Evolutionary conservation across 495 filamentous ascomycete genomes (phyloP).

Genomic region (Entonaema liquescens): DNA sequence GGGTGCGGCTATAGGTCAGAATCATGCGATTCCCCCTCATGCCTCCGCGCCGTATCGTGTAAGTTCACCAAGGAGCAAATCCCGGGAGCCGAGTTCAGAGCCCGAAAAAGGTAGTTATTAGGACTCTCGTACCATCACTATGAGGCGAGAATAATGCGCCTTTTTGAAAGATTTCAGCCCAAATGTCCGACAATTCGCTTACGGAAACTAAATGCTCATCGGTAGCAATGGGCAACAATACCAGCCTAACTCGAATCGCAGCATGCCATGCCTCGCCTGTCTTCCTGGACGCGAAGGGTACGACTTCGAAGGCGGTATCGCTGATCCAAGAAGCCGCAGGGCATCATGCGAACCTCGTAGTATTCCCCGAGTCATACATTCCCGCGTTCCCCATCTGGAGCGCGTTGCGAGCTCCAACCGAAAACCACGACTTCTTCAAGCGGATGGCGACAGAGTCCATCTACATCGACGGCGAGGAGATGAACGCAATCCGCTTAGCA

Average conservation of each 20-base stretch:
- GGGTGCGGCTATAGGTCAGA: slow-evolving; percentile 4
- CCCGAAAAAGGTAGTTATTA: slow-evolving; percentile 18
- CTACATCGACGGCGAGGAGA: slow-evolving; percentile 50
- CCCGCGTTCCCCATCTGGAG: slow-evolving; percentile 52
- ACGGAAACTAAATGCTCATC: not conserved
- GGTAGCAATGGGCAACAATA: slow-evolving; percentile 9
- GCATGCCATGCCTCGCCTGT: slow-evolving; percentile 51
- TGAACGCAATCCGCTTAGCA: slow-evolving; percentile 38
- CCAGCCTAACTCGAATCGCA: slow-evolving; percentile 33
- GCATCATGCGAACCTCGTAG: slow-evolving; percentile 52
- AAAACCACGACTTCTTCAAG: slow-evolving; percentile 49
- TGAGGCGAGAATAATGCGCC: not conserved
- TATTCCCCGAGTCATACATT: slow-evolving; percentile 57
- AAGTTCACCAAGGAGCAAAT: slow-evolving; percentile 23
- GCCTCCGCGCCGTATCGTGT: not conserved
- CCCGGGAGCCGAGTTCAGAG: slow-evolving; percentile 36
- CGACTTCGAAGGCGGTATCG: slow-evolving; percentile 49
- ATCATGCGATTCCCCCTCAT: slow-evolving; percentile 39
- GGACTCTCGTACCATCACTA: not conserved
- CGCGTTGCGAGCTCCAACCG: slow-evolving; percentile 44
- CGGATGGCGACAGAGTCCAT: slow-evolving; percentile 43
- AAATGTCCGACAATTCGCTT: not conserved
- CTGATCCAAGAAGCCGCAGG: slow-evolving; percentile 52
- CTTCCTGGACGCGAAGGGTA: slow-evolving; percentile 48
- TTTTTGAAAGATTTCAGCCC: not conserved